These are phyloP conservation scores for Marchantia paleacea DNA, from an alignment of 225 moss, liverwort and hornwort genomes.

Conservation along the genomic window DNA sequence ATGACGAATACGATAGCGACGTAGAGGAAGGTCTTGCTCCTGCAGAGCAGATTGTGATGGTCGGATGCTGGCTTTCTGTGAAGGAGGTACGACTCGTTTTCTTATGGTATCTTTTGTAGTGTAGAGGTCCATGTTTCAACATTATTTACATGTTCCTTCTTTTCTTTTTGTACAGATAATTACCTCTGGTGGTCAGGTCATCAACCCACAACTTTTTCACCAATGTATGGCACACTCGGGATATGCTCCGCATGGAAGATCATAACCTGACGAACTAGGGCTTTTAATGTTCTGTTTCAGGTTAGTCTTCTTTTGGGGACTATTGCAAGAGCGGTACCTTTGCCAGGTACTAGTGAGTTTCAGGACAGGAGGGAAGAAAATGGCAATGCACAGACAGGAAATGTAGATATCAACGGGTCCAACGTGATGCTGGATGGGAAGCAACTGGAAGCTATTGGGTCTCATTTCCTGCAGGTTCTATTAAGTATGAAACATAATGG, in stretches of 20 bases:
- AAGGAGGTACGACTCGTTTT: conserved; percentile 65
- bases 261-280: neutral
- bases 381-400: neutral
- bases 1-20: conserved; percentile 57
- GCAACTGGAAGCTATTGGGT: conserved; percentile 88
- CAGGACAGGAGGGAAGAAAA: conserved; percentile 19
- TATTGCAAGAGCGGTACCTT: conserved; percentile 84
- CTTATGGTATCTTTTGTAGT: neutral
- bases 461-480: conserved; percentile 92
- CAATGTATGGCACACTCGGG: neutral
- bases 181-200: neutral
- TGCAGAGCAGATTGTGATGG: conserved; percentile 97
- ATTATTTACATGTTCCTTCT: neutral
- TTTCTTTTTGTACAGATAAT: neutral
- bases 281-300: conserved; percentile 32
- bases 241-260: neutral
- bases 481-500: conserved; percentile 99
- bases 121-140: neutral
- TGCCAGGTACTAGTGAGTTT: conserved; percentile 54
- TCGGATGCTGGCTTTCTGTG: conserved; percentile 99
- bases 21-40: conserved; percentile 74
- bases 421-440: conserved; percentile 75
- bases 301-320: conserved; percentile 97
- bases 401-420: conserved; percentile 21
- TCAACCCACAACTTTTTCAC: neutral